phyloP scores from a whole-genome alignment of 345 rosid species.

The Raphanus sativus region DNA sequence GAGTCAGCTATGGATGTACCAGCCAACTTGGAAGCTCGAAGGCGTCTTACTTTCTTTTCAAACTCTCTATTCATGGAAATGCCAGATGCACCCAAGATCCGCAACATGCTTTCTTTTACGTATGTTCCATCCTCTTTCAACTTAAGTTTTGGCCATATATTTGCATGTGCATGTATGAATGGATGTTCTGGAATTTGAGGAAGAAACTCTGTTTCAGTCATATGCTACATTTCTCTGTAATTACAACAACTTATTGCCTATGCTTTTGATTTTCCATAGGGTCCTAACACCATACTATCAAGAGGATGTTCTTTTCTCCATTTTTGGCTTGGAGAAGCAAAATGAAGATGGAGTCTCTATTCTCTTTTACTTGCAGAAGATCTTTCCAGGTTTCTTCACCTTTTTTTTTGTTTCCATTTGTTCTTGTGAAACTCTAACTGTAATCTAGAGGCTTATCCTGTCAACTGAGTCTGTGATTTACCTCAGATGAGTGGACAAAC shows the following conservation, averaged over 20 bases:
- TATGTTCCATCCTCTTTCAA: conserved; percentile 37
- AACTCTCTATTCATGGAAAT: conserved; percentile 73
- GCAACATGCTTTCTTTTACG: conserved; percentile 66
- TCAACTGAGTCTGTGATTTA: conserved; percentile 30
- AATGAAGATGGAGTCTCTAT: conserved; percentile 89
- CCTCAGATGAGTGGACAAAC: conserved; percentile 75
- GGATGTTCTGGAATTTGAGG: background rate
- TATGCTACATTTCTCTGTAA: background rate
- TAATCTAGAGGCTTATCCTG: conserved; percentile 12
- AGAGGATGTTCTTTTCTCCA: conserved; percentile 75
- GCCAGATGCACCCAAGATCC: conserved; percentile 67
- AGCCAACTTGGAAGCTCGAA: conserved; percentile 65
- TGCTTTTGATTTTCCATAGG: conserved; percentile 40
- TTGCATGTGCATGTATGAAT: conserved; percentile 18
- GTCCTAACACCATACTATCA: conserved; percentile 75
- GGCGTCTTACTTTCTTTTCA: conserved; percentile 65
- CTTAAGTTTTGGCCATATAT: conserved; percentile 9
- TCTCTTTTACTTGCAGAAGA: conserved; percentile 78
- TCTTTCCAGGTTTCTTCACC: conserved; percentile 62
- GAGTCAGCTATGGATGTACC: conserved; percentile 76
- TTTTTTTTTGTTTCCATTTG: background rate
- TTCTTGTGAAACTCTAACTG: conserved; percentile 7
- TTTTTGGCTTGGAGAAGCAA: conserved; percentile 48
- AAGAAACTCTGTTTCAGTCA: background rate
- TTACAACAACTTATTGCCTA: background rate